Base-by-base conservation (phyloP, 148 eudicot species). In the Pharnaceum exiguum region DNA sequence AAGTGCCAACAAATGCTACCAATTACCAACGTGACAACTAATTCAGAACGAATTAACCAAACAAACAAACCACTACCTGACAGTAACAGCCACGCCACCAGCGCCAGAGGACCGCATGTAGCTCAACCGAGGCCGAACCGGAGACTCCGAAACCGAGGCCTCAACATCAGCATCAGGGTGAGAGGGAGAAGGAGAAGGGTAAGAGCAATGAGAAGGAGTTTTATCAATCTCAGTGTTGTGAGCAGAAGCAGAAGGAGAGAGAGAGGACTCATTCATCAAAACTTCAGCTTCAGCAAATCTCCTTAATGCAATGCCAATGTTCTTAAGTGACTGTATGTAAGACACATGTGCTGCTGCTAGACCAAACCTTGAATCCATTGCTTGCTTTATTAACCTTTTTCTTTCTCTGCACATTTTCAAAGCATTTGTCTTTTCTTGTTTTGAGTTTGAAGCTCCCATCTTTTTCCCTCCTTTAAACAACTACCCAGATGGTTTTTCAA, bases 321-420 rank as follows among this genome's bases (percentile, higher is more conserved):
- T 79, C 22, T 64, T 68, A 1, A 87, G 78, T 7, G 97, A 85
- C 42, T 82, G 75, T 51, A 69, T 73, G 66, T 91, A 91, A 3
- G 96, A 72, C 36, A 91, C 68, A 59, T 91, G 96, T 3, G 96
- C 78, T 18, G 96, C 97, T n/a, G 97, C 96, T 42, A 85, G 66
- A 27, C 73, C 80, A 37, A 73, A 87, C 71, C 97, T 79, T 33
- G 96, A 82, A 60, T 91, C 83, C 19, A 87, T 77, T 2, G 94
- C 86, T 77, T 75, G 76, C 54, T 87, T 85, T 28, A 87, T 84
- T 52, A 87, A 68, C 22, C 65, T 72, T 36, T 87, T 85, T 47
- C 97, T 71, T 7, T 78, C 84, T 65, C 79, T 91, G 74, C 97
- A 87, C 42, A 87, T 78, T 29, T 69, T 73, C 33, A 91, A 29